Percentiles rank a stretch among this genome's conserved stretches.
These are phyloP conservation scores for Sinapis alba DNA, from an alignment of 441 rosid genomes.

Conservation along the genomic window DNA sequence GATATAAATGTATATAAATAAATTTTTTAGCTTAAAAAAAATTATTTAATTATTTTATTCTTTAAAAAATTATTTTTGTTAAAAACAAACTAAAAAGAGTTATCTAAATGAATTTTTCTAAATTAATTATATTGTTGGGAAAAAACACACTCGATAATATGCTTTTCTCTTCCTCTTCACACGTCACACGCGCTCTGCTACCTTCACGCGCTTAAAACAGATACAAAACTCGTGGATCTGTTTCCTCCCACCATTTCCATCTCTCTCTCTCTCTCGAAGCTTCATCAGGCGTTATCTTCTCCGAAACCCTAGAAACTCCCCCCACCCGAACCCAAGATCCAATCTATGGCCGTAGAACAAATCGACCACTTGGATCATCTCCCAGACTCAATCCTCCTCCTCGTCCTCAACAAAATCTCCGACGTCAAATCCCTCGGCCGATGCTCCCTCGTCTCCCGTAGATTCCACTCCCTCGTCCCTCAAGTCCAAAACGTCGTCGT, in stretches of 20 bases:
- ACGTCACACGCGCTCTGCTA: slow-evolving; percentile 25
- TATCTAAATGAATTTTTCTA: no score
- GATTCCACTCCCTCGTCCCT: slow-evolving; percentile 75
- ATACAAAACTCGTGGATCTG: slow-evolving; percentile 53
- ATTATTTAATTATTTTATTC: no score
- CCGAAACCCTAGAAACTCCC: neutral
- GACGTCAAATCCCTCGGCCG: slow-evolving; percentile 87
- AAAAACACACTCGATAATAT: no score
- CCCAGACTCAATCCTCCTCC: slow-evolving; percentile 75
- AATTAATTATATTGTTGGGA: no score
- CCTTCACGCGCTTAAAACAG: slow-evolving; percentile 22
- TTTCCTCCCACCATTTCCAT: slow-evolving; percentile 41
- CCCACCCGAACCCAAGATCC: neutral
- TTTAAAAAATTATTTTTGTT: no score
- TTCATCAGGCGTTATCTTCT: slow-evolving; percentile 24
- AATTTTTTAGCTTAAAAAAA: no score
- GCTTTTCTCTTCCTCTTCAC: neutral
- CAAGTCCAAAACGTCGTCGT: slow-evolving; percentile 84
- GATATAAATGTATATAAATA: no score
- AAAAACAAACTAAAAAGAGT: no score
- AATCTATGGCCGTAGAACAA: slow-evolving; percentile 33
- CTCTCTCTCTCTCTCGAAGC: slow-evolving; percentile 23
- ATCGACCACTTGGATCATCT: slow-evolving; percentile 84
- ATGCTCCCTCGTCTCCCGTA: slow-evolving; percentile 76
- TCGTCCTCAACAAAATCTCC: slow-evolving; percentile 75